A percentile compares a stretch with the other conserved stretches of the same genome.
Evolutionary conservation across 345 rosid genomes (phyloP).

Genomic region (Pugionium dolabratum): DNA sequence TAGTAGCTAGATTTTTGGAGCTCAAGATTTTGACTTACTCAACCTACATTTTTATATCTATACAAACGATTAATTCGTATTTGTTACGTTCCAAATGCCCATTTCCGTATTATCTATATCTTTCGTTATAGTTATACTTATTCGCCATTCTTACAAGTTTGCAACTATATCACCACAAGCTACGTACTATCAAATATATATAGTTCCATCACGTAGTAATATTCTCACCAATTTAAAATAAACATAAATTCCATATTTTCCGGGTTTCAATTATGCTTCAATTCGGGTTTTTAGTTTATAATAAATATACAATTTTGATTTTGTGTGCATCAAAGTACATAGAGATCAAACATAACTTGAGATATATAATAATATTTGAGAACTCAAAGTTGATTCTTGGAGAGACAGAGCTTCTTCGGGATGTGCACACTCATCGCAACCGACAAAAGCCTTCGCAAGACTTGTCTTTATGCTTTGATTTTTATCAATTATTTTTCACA

Average conservation of each 20-base stretch:
- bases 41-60: slow-evolving; percentile 3
- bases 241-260: no score
- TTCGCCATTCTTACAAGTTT: no score
- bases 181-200: no score
- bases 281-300: not conserved
- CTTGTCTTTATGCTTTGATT: slow-evolving; percentile 36
- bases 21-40: slow-evolving; percentile 40
- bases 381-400: slow-evolving; percentile 32
- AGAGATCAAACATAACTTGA: slow-evolving; percentile 22
- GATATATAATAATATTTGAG: slow-evolving; percentile 6
- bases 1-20: slow-evolving; percentile 36
- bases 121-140: no score
- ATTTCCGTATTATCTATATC: not conserved
- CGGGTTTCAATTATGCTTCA: no score
- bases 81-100: not conserved
- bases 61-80: not conserved
- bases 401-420: slow-evolving; percentile 33
- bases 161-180: no score
- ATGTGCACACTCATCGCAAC: slow-evolving; percentile 39
- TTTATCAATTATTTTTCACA: not conserved
- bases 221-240: no score
- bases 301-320: slow-evolving; percentile 1
- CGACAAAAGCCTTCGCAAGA: slow-evolving; percentile 38
- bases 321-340: slow-evolving; percentile 40
- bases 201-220: no score